Evolutionary conservation across 768 basidiomycete genomes (phyloP).

Genomic region (Fomitopsis pulvina): DNA sequence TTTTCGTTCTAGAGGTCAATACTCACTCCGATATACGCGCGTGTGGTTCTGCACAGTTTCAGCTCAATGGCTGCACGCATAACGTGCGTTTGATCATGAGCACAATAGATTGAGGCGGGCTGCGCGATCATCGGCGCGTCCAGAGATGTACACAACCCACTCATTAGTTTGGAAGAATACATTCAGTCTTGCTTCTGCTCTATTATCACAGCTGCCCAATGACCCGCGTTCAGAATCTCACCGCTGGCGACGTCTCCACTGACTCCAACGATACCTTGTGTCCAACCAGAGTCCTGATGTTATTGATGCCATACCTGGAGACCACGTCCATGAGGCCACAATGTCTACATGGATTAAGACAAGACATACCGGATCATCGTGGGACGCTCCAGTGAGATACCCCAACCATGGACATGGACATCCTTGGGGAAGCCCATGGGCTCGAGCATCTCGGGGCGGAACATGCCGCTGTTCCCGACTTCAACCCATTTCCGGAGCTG

Average conservation of each 20-base stretch:
- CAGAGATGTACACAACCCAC: neutral
- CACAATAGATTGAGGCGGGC: too few relatives aligned
- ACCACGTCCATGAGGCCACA: neutral
- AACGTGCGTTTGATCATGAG: too few relatives aligned
- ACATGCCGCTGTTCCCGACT: constrained; percentile 99
- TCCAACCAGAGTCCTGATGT: constrained; percentile 93
- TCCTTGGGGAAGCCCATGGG: constrained; percentile 98
- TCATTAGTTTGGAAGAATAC: neutral
- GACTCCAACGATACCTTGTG: constrained; percentile 92
- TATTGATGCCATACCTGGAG: constrained; percentile 91
- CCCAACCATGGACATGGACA: constrained; percentile 96
- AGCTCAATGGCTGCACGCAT: too few relatives aligned
- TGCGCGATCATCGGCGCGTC: neutral
- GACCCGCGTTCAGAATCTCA: constrained; percentile 59
- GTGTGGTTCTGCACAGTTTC: too few relatives aligned
- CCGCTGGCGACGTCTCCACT: constrained; percentile 85
- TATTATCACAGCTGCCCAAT: neutral
- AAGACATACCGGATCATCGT: constrained; percentile 91
- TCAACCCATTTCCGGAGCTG: constrained; percentile 93
- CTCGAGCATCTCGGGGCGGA: constrained; percentile 98
- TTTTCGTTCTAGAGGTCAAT: constrained; percentile 74
- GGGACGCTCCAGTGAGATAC: constrained; percentile 87
- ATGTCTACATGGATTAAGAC: neutral
- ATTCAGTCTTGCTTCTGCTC: constrained; percentile 1
- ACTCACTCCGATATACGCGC: neutral